phyloP scores from a whole-genome alignment of 2,329 filamentous ascomycete genomes.

The Didymella glomerata region DNA sequence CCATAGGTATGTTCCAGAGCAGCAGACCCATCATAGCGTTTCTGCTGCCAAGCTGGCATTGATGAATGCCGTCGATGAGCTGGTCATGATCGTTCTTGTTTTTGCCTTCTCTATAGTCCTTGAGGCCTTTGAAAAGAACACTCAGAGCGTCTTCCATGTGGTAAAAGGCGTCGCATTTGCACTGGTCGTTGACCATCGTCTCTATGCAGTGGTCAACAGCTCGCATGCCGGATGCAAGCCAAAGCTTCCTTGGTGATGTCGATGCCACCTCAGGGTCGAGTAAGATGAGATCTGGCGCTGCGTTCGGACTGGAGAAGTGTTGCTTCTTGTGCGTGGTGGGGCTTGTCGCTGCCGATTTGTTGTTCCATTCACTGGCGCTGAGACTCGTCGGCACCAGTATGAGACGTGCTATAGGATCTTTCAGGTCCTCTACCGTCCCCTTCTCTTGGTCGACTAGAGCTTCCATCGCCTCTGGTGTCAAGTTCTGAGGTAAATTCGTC shows the following conservation, averaged over 20 bases:
- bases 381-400: conserved; percentile 38
- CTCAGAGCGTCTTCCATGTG: conserved; percentile 36
- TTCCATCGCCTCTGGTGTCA: conserved; percentile 35
- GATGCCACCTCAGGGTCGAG: conserved; percentile 36
- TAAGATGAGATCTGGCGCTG: conserved; percentile 32
- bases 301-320: conserved; percentile 32
- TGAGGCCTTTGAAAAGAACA: conserved; percentile 30
- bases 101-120: conserved; percentile 31
- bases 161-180: conserved; percentile 24
- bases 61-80: conserved; percentile 29
- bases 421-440: conserved; percentile 24
- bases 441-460: conserved; percentile 30
- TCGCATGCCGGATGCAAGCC: conserved; percentile 40
- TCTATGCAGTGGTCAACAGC: conserved; percentile 45
- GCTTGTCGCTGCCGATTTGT: conserved; percentile 32
- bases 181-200: conserved; percentile 31
- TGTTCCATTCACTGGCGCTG: conserved; percentile 40
- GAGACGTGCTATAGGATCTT: conserved; percentile 28
- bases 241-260: conserved; percentile 37
- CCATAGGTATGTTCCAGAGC: conserved; percentile 29
- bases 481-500: conserved; percentile 24
- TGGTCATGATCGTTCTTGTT: conserved; percentile 19
- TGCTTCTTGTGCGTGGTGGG: conserved; percentile 35
- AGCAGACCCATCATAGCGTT: conserved; percentile 35
- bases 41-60: conserved; percentile 34